Conservation (phyloP, 2,329 filamentous ascomycete species). For the Magnaporthales sp. region DNA sequence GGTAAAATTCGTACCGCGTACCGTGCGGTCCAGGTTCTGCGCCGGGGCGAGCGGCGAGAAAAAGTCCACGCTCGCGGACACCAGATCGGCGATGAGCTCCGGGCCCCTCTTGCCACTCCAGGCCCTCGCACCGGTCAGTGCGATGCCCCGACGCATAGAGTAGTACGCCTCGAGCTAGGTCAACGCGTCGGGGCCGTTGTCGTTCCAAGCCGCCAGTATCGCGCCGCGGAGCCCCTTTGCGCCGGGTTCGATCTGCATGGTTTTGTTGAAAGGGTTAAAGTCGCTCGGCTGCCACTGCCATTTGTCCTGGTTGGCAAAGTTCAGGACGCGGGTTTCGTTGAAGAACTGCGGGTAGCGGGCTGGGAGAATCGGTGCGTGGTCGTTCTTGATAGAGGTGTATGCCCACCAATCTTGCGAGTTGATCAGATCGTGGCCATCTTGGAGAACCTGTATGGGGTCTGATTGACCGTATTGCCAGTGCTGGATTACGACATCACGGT, state of each 20-base stretch:
- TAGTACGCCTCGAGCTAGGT: conserved; percentile 44
- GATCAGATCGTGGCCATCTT: conserved; percentile 37
- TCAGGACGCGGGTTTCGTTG: conserved; percentile 21
- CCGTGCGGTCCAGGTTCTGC: conserved; percentile 38
- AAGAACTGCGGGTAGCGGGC: conserved; percentile 41
- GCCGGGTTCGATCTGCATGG: background rate
- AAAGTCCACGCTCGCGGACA: background rate
- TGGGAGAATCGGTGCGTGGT: conserved; percentile 30
- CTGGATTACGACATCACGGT: conserved; percentile 38
- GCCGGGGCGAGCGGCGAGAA: conserved; percentile 32
- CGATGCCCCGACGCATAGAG: conserved; percentile 37
- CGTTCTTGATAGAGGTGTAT: conserved; percentile 41
- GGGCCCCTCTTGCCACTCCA: conserved; percentile 38
- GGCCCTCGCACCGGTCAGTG: conserved; percentile 40
- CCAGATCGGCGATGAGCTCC: conserved; percentile 20
- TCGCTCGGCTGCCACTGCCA: conserved; percentile 33
- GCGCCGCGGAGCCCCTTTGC: conserved; percentile 30
- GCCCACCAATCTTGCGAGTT: conserved; percentile 39
- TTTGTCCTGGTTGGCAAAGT: conserved; percentile 21
- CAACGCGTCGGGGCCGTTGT: conserved; percentile 41
- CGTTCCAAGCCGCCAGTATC: conserved; percentile 44
- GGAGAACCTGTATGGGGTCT: conserved; percentile 33
- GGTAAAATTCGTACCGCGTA: conserved; percentile 24
- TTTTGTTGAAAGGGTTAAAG: conserved; percentile 19
- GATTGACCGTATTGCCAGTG: conserved; percentile 48